These are phyloP conservation scores for Mrakia gelida DNA, from an alignment of 768 basidiomycete genomes.

Conservation along the genomic window DNA sequence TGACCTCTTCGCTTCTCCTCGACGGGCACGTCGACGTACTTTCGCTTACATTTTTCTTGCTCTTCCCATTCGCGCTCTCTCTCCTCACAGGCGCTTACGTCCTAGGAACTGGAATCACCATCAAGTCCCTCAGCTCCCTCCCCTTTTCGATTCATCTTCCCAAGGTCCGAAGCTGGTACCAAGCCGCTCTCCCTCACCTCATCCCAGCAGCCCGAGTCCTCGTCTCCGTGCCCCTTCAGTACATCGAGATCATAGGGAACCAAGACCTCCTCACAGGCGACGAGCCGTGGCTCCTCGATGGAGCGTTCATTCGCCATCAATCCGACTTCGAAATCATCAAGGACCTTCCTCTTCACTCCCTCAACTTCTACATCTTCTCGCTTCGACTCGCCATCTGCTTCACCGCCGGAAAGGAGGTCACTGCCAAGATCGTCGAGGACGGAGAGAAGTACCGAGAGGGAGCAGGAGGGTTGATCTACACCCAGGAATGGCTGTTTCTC, in stretches of 20 bases:
- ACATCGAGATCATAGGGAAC: not conserved
- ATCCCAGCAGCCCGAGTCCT: not conserved
- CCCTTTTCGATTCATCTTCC: not conserved
- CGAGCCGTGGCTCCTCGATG: not conserved
- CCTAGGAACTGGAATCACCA: not conserved
- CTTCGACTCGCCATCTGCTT: not conserved
- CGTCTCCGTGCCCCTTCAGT: no score
- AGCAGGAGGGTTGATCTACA: not conserved
- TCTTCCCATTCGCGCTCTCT: no score
- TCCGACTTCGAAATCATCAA: not conserved
- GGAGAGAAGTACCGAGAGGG: not conserved
- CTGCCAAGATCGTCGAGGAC: not conserved
- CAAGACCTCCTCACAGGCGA: not conserved
- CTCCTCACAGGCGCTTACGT: not conserved
- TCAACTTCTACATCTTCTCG: not conserved
- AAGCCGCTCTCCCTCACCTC: not conserved
- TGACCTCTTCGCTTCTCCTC: not conserved
- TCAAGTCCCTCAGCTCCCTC: not conserved
- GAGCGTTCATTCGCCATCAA: not conserved
- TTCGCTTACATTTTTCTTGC: no score
- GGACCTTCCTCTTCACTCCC: not conserved
- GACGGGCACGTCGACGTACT: no score
- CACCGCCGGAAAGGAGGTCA: not conserved
- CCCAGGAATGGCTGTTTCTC: not conserved
- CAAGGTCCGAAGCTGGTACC: not conserved